Evolutionary conservation across 1,284 basidiomycete genomes (phyloP), one percentile per base, ranked within the genome.

Genomic region (Ceratobasidium sp.): DNA sequence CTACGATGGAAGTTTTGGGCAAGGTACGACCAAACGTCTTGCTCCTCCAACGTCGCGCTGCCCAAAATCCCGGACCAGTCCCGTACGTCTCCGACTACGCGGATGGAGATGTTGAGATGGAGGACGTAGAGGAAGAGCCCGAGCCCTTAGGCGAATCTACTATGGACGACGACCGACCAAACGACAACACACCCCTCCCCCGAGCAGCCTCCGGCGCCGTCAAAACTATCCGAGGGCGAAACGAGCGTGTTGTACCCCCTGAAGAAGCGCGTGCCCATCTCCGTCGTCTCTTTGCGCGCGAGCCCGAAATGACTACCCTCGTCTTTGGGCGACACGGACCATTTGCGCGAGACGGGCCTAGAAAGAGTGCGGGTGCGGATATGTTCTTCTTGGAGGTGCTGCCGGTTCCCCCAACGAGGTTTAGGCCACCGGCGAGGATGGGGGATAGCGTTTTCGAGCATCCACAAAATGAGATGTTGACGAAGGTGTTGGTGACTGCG

Each of bases 331-430:
- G 95, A 63, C 97, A 99, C 81, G 97, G 97, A 24, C 90, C 92
- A 1, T 93, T 95, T 80, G 89, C 93, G 8, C 85, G 86, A 33
- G 81, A 92, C 57, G 87, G 87, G 17, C 80, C 83, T 22, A 76
- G 76, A 84, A 87, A 44, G 17, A 54, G 67, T 14, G 93, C 94
- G 31, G 94, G 91, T 54, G 93, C 96, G 59, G 97, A 98, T 81
- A 96, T 98, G 88, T 99, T 99, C 84, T 99, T 99, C 87, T 87
- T 99, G 86, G 94, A 97, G 48, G 96, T 94, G 71, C 82, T 99
- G 41, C 90, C 95, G 36, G 93, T 99, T 45, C 89, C 97, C 27
- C 98, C 98, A 27, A 98, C 96, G 8, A 93, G 97, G 54, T 99
- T 99, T 87, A 91, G 98, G 56, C 98, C 98, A 0, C 94, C 98